Evolutionary conservation across 495 filamentous ascomycete genomes (phyloP), one percentile per base, ranked within the genome.

Genomic region (Neurospora sp.): DNA sequence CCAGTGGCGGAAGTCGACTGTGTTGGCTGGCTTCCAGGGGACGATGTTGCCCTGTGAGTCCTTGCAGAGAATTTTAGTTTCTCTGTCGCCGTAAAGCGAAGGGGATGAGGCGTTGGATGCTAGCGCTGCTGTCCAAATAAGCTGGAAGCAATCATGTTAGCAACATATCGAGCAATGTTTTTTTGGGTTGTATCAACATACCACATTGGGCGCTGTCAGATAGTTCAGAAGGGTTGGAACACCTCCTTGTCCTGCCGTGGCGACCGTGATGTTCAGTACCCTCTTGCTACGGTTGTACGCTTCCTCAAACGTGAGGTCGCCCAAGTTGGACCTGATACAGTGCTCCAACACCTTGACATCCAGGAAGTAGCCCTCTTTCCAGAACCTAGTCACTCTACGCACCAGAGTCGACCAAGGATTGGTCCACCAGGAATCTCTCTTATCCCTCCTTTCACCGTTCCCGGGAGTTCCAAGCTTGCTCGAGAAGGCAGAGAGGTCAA

Each of bases 61-160:
- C 81, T 97, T 97, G 85, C 93, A 96, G 75, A 92, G 88, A 48
- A 97, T 88, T 6, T 87, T 89, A 4, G 90, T 89, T 10, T 91
- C 87, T 16, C 80, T 77, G 40, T 72, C 83, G 17, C 83, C 86
- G 78, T 92, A 91, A 69, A 92, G 81, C 7, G 90, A 84, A 3
- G 87, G 82, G 3, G 90, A 88, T 1, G 93, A 91, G 27, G 91
- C 92, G 77, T 97, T 98, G 48, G 94, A 97, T 42, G 95, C 95
- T 16, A 96, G 87, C 5, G 95, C 95, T 3, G 95, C 95, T 8
- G 95, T 96, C 93, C 94, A 95, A 76, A 98, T 93, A 38, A 98
- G 85, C 89, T 91, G 45, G 45, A 42, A 40, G 53, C 40, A 68
- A 9, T 10, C 5, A 37, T 3, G 69, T 65, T 68, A 40, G 42